Evolutionary conservation across 805 yeast species (phyloP).

Genomic region (Candida ortonii): DNA sequence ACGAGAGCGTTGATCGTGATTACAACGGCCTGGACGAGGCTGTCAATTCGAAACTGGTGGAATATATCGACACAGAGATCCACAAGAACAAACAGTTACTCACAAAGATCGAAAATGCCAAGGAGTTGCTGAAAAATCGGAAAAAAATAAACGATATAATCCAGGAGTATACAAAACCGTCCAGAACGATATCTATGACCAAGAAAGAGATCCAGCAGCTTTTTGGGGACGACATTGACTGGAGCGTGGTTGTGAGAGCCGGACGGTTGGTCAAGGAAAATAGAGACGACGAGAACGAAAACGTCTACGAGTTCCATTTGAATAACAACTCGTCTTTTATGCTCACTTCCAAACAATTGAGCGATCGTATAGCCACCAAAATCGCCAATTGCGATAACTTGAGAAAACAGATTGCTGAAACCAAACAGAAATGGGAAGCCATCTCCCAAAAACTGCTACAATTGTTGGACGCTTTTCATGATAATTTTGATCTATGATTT

Average conservation of each 20-base stretch:
- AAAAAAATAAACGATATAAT: conserved; percentile 25
- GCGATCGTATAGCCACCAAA: conserved; percentile 21
- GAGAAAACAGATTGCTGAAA: conserved; percentile 15
- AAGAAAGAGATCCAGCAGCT: conserved; percentile 24
- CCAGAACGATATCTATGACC: conserved; percentile 23
- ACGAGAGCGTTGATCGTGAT: conserved; percentile 15
- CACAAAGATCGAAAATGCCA: conserved; percentile 21
- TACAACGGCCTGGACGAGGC: conserved; percentile 18
- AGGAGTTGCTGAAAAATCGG: conserved; percentile 24
- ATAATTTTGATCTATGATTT: conserved; percentile 7
- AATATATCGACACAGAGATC: conserved; percentile 20
- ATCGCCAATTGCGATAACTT: conserved; percentile 26
- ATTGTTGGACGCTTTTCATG: conserved; percentile 10
- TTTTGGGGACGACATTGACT: conserved; percentile 29
- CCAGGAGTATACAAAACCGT: conserved; percentile 21
- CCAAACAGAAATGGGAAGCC: conserved; percentile 27
- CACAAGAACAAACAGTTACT: conserved; percentile 21
- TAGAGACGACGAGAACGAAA: conserved; percentile 12
- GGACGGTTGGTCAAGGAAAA: conserved; percentile 22
- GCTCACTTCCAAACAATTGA: conserved; percentile 21
- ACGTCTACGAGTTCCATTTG: conserved; percentile 25
- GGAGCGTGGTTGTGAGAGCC: conserved; percentile 19
- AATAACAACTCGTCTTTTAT: conserved; percentile 19
- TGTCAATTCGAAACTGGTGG: conserved; percentile 18
- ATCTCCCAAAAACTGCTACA: conserved; percentile 17